Conservation (phyloP, 768 basidiomycete species). For the Daedaleopsis sinensis region DNA sequence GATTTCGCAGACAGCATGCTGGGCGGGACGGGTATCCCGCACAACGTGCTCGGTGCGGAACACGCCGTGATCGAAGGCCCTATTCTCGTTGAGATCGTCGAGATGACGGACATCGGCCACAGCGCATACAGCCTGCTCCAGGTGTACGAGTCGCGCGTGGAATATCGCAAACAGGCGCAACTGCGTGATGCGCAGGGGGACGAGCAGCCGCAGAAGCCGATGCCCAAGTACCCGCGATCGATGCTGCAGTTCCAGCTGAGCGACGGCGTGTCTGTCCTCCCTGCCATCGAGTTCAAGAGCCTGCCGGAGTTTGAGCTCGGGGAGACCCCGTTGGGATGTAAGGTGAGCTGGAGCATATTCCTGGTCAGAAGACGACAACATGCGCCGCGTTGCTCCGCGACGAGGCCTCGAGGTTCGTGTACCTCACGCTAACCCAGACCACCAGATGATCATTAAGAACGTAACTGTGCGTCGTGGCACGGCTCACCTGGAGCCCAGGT, state of each 20-base stretch:
- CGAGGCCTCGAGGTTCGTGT: background rate
- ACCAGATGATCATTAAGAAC: conserved; percentile 70
- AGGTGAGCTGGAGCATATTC: conserved; percentile 50
- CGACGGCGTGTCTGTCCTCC: conserved; percentile 71
- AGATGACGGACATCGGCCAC: conserved; percentile 81
- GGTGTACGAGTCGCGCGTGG: conserved; percentile 62
- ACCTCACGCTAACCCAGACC: background rate
- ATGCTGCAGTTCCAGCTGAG: conserved; percentile 78
- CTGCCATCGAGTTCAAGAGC: conserved; percentile 78
- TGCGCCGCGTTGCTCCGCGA: background rate
- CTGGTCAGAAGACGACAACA: background rate
- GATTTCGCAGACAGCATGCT: conserved; percentile 74
- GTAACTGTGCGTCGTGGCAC: conserved; percentile 70
- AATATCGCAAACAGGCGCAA: conserved; percentile 53
- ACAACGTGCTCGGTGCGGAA: conserved; percentile 39
- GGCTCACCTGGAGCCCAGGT: conserved; percentile 75
- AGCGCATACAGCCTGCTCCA: conserved; percentile 84
- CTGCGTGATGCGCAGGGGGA: conserved; percentile 52
- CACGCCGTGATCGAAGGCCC: conserved; percentile 47
- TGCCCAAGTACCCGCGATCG: conserved; percentile 80
- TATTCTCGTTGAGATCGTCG: conserved; percentile 73
- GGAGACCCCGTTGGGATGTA: conserved; percentile 79
- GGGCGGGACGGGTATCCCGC: conserved; percentile 68
- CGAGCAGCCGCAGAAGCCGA: conserved; percentile 63
- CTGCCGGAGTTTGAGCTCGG: conserved; percentile 71